A percentile compares a stretch with the other conserved stretches of the same genome.
phyloP scores from a whole-genome alignment of 768 basidiomycete genomes.

The Lactifluus subvellereus region DNA sequence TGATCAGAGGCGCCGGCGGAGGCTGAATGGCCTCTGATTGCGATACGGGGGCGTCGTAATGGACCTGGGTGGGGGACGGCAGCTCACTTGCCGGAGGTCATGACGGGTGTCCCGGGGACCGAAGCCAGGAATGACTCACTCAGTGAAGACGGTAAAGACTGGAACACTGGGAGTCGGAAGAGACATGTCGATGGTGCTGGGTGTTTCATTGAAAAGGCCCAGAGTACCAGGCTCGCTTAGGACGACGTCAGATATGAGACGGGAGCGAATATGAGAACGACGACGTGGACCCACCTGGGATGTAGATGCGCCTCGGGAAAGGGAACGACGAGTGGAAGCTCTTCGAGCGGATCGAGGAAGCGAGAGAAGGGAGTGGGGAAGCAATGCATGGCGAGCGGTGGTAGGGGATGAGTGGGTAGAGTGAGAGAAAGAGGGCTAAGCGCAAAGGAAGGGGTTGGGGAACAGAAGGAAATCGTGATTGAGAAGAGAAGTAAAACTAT shows the following conservation, averaged over 20 bases:
- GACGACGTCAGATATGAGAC: constrained; percentile 3
- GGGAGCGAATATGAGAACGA: background rate
- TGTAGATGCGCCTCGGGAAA: constrained; percentile 17
- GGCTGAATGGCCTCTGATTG: constrained; percentile 25
- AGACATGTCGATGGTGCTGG: constrained; percentile 22
- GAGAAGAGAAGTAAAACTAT: constrained; percentile 19
- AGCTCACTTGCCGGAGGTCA: constrained; percentile 7
- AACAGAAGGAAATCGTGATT: constrained; percentile 19
- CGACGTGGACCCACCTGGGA: constrained; percentile 8
- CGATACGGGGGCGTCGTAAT: constrained; percentile 10
- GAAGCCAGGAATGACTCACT: constrained; percentile 17
- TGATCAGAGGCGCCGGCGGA: constrained; percentile 44
- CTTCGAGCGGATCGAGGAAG: constrained; percentile 23
- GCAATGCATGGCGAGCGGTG: constrained; percentile 8
- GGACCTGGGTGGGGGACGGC: constrained; percentile 7
- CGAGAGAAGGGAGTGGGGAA: background rate
- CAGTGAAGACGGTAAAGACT: background rate
- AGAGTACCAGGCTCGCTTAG: constrained; percentile 20
- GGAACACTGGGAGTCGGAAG: constrained; percentile 19
- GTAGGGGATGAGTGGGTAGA: background rate
- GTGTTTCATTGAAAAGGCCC: constrained; percentile 24
- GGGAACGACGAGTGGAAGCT: constrained; percentile 20
- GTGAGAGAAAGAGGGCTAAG: constrained; percentile 16
- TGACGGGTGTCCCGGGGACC: background rate
- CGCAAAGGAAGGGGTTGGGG: constrained; percentile 19